Percentiles rank a stretch among this genome's conserved stretches.
phyloP scores from a whole-genome alignment of 257 asterid genomes.

The Solanum arcanum region DNA sequence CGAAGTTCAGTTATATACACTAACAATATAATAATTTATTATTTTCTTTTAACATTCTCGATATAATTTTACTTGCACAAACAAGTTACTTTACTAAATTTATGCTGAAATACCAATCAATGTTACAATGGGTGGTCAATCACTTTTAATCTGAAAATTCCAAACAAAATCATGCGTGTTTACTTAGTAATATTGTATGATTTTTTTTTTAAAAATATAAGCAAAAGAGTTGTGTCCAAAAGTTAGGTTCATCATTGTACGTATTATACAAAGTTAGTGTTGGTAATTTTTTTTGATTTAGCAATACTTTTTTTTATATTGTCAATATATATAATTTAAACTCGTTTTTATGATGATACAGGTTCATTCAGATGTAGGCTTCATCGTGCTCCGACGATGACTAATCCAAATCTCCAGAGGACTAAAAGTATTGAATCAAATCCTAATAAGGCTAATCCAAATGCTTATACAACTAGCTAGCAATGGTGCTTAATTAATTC shows the following conservation, averaged over 20 bases:
- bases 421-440: constrained; percentile 44
- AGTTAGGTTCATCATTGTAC: neutral
- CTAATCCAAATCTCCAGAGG: constrained; percentile 28
- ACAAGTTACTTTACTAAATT: no score
- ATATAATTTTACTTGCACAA: no score
- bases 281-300: neutral
- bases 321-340: neutral
- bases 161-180: neutral
- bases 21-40: neutral
- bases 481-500: neutral
- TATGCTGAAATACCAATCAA: no score
- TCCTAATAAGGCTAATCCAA: neutral
- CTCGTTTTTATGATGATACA: neutral
- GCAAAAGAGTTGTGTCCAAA: neutral
- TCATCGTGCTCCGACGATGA: constrained; percentile 34
- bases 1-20: neutral
- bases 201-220: neutral
- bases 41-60: neutral
- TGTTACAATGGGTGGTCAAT: neutral
- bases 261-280: neutral
- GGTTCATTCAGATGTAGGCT: constrained; percentile 41
- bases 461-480: neutral
- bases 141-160: neutral
- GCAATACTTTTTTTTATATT: neutral
- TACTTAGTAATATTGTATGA: neutral